A percentile compares a stretch with the other conserved stretches of the same genome.
phyloP scores from a whole-genome alignment of 2,329 filamentous ascomycete genomes.

The Colletotrichum siamense region DNA sequence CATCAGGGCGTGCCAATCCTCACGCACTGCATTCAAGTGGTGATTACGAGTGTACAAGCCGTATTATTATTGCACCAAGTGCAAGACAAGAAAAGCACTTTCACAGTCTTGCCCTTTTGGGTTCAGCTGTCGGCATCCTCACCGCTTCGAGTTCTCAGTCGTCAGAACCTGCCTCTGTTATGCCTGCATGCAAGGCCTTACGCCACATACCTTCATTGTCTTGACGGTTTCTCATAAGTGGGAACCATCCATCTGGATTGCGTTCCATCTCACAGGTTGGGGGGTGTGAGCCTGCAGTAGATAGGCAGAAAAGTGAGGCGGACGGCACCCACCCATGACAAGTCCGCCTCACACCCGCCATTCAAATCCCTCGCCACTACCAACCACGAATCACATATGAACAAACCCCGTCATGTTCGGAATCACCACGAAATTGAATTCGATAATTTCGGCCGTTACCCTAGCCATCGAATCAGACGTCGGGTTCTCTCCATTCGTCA shows the following conservation, averaged over 20 bases:
- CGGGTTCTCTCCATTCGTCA: not conserved
- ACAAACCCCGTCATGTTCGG: not conserved
- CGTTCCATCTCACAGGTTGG: slow-evolving; percentile 10
- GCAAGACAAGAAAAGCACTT: slow-evolving; percentile 13
- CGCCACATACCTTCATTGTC: slow-evolving; percentile 14
- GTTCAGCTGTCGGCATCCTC: slow-evolving; percentile 12
- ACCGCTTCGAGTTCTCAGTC: slow-evolving; percentile 16
- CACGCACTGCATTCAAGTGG: not conserved
- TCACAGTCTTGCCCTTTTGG: slow-evolving; percentile 13
- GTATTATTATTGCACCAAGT: slow-evolving; percentile 11
- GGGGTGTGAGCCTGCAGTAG: slow-evolving; percentile 20
- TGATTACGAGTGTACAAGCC: slow-evolving; percentile 13
- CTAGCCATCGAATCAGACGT: not conserved
- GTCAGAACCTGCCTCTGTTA: slow-evolving; percentile 13
- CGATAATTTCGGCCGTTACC: not conserved
- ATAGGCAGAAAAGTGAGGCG: slow-evolving; percentile 23
- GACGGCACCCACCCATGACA: slow-evolving; percentile 15
- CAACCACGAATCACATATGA: slow-evolving; percentile 1
- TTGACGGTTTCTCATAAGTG: slow-evolving; percentile 4
- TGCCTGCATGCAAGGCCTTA: slow-evolving; percentile 15
- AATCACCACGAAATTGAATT: not conserved
- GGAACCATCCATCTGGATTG: slow-evolving; percentile 4
- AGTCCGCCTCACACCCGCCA: slow-evolving; percentile 15
- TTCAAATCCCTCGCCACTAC: not conserved
- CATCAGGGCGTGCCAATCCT: slow-evolving; percentile 6